These are phyloP conservation scores for Penicillium nordicum DNA, from an alignment of 2,329 filamentous ascomycete genomes.

Conservation along the genomic window DNA sequence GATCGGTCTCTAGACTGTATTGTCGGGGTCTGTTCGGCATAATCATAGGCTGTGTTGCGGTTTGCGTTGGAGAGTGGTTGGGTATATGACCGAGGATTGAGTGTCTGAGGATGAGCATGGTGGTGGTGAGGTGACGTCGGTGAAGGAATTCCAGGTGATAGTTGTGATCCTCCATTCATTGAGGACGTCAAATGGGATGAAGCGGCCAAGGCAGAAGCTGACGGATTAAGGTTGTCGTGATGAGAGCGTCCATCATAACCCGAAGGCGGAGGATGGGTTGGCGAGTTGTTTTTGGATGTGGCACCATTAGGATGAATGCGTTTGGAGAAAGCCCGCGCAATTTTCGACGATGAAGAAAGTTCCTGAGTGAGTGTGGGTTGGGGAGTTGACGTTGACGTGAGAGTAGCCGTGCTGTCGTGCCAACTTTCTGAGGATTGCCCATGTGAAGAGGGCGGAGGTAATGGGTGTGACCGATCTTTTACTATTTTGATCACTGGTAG, in stretches of 20 bases:
- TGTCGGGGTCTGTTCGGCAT: constrained; percentile 36
- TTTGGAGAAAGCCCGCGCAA: constrained; percentile 73
- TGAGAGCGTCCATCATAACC: constrained; percentile 64
- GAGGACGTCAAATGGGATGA: constrained; percentile 65
- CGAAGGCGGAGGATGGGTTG: constrained; percentile 64
- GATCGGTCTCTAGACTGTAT: constrained; percentile 33
- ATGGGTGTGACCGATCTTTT: constrained; percentile 86
- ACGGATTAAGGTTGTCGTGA: constrained; percentile 60
- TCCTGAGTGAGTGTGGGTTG: constrained; percentile 32
- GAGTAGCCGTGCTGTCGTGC: constrained; percentile 38
- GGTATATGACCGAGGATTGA: constrained; percentile 45
- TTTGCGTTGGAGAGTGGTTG: constrained; percentile 30
- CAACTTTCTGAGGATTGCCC: constrained; percentile 20
- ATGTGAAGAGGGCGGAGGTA: constrained; percentile 57
- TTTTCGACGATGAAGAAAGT: constrained; percentile 48
- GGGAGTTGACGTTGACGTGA: constrained; percentile 32
- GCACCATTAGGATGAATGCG: constrained; percentile 66
- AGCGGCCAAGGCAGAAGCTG: constrained; percentile 64
- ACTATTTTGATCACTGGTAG: constrained; percentile 83
- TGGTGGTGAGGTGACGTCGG: constrained; percentile 44
- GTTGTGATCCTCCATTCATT: constrained; percentile 61
- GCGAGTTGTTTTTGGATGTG: constrained; percentile 72
- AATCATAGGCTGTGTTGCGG: constrained; percentile 35
- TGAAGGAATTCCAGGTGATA: constrained; percentile 48
- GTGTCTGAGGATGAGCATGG: constrained; percentile 40